phyloP scores from a whole-genome alignment of 2,329 filamentous ascomycete species.

The Venturia nashicola region DNA sequence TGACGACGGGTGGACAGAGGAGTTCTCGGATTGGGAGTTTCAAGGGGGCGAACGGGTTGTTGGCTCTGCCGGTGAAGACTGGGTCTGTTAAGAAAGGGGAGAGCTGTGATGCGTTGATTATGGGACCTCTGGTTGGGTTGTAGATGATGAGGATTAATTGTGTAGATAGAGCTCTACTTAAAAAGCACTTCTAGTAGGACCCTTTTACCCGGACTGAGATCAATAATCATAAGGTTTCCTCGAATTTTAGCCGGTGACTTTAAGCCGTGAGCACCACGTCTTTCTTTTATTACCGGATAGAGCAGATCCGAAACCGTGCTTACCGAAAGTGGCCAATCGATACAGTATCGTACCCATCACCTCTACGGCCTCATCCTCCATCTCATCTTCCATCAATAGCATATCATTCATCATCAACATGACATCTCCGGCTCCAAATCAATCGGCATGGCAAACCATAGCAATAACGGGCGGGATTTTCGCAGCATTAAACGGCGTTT shows the following conservation, averaged over 20 bases:
- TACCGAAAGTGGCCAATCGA: too few species aligned
- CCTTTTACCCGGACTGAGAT: too few species aligned
- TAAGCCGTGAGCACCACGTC: too few species aligned
- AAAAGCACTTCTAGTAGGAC: too few species aligned
- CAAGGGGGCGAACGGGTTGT: constrained; percentile 73
- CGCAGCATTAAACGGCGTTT: constrained; percentile 70
- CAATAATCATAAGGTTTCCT: too few species aligned
- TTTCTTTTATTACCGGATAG: too few species aligned
- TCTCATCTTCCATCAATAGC: not conserved
- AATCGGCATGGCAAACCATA: constrained; percentile 43
- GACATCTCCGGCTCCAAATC: not conserved
- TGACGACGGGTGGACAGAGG: constrained; percentile 78
- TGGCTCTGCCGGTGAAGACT: constrained; percentile 58
- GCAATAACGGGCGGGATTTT: constrained; percentile 65
- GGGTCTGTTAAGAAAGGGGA: constrained; percentile 56
- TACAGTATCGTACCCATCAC: too few species aligned
- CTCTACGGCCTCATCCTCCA: too few species aligned
- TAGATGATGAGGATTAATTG: not conserved
- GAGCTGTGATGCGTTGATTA: constrained; percentile 65
- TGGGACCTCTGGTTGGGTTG: constrained; percentile 36
- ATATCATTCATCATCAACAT: not conserved
- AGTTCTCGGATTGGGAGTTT: constrained; percentile 85
- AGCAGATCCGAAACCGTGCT: too few species aligned
- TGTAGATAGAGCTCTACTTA: too few species aligned
- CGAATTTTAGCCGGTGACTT: too few species aligned